phyloP scores from a whole-genome alignment of 768 basidiomycete genomes.

The Agrocybe pediades region DNA sequence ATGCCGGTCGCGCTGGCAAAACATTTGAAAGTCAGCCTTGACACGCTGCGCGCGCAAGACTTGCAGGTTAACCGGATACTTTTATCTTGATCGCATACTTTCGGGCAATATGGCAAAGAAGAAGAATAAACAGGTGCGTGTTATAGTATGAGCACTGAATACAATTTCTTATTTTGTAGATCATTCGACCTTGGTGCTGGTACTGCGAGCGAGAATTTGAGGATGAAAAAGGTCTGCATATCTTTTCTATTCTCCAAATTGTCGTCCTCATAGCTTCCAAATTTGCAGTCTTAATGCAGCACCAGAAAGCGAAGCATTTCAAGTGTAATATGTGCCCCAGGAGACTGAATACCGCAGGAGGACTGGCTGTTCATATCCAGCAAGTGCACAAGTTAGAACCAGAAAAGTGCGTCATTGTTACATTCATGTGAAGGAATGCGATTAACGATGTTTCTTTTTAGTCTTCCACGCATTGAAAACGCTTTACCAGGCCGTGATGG shows the following conservation, averaged over 20 bases:
- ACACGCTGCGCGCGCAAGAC: constrained; percentile 7
- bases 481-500: constrained; percentile 95
- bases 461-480: constrained; percentile 90
- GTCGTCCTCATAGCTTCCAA: neutral
- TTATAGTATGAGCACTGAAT: neutral
- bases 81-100: constrained; percentile 5
- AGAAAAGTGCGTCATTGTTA: constrained; percentile 62
- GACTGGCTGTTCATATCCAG: constrained; percentile 96
- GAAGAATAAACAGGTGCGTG: constrained; percentile 57
- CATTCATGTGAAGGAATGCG: neutral
- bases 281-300: constrained; percentile 90
- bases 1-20: neutral
- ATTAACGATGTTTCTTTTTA: constrained; percentile 22
- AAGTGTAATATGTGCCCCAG: constrained; percentile 96
- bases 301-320: constrained; percentile 99
- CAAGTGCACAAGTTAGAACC: constrained; percentile 99
- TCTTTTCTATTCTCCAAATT: neutral
- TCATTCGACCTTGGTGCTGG: constrained; percentile 96
- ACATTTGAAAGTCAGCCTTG: neutral
- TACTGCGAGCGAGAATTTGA: constrained; percentile 99
- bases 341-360: constrained; percentile 95
- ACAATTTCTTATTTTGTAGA: constrained; percentile 36
- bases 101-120: constrained; percentile 50
- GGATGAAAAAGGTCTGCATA: constrained; percentile 89
- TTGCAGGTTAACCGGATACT: constrained; percentile 9